Base-by-base conservation (phyloP, 495 filamentous ascomycete species). In the Penicillium turbatum region DNA sequence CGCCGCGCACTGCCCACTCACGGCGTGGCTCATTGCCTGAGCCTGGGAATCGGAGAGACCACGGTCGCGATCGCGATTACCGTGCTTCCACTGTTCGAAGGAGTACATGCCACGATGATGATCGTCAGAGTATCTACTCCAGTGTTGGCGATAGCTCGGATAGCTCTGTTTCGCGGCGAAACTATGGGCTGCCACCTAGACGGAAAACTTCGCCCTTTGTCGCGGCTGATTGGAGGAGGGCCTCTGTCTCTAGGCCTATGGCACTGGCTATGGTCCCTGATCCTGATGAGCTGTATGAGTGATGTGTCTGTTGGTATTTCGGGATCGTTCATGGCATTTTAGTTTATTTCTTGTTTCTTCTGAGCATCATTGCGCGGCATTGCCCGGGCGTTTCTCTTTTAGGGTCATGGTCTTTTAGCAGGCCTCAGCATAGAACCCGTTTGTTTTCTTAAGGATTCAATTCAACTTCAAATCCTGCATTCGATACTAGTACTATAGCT, bases 231-330 rank as follows among this genome's bases (percentile, higher is more conserved):
- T 65, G 61, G 46, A 67, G 57, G 43, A 48, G 59, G 19, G 48
- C 48, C 17, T 66, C 63, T n/a, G 37, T 57, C 21, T 53, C 62
- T 51, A 65, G 60, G 45, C 59, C 64, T 1, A 59, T 75, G 70
- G 74, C 71, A 37, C 55, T 68, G 46, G 58, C 63, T 1, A 77
- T 77, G 74, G 74, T 77, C 6, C 70, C 72, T n/a, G 64, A 71
- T 56, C 51, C 66, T 5, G 74, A 75, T 11, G 70, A 74, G 17
- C 62, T 75, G 13, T 75, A 71, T 56, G 65, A 65, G 39, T 74
- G 48, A 69, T 47, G 8, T 19, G 31, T 12, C 29, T 51, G n/a
- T 53, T 21, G 43, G 27, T 31, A 41, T 17, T 35, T 45, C 13
- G 41, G 13, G n/a, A 2, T 43, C 4, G 53, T 16, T 45, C n/a